Evolutionary conservation across 2,329 filamentous ascomycete species (phyloP), one percentile per base, ranked within the genome.

Genomic region (Rhexocercosporidium sp.): DNA sequence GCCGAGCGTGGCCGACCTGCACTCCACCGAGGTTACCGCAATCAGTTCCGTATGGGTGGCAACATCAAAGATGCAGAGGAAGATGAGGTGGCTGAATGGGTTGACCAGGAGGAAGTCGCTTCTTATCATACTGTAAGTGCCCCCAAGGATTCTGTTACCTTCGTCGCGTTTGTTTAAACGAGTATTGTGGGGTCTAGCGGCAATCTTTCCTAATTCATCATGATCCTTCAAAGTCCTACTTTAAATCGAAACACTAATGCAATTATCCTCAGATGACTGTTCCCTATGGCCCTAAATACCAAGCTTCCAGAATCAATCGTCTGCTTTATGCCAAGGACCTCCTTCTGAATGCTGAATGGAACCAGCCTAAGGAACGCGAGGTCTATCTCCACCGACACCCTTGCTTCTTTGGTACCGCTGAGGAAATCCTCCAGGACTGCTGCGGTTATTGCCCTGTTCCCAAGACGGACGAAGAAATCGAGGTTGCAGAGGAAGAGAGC

Each of bases 261-360:
- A 2, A 11, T 37, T 37, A 7, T 37, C 34, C 12, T 37, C 34
- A 37, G 34, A 91, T 93, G 77, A 91, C 86, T 8, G 85, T 92
- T 37, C 90, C 89, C 0, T 93, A 92, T 69, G 90, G 90, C 18
- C 77, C 78, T 44, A 84, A 81, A 65, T 88, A 87, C 71, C 81
- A 86, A 63, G 88, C 90, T 16, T 88, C 88, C 74, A 88, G 89
- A 73, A 94, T 96, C 65, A 92, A 96, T 77, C 94, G 91, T 75
- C 82, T 96, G 0, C 86, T 94, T 53, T 96, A 93, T 75, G 92
- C 90, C 1, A 90, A 92, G 70, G 93, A 97, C 76, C 78, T 96
- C 20, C 83, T 96, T 8, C 85, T 96, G 20, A 96, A 96, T 73
- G 92, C 92, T 0, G 92, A 96, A 75, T 96, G 93, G 93, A 96